Evolutionary conservation across 305 asterid species (phyloP).

Genomic region (Rubia tinctorum): DNA sequence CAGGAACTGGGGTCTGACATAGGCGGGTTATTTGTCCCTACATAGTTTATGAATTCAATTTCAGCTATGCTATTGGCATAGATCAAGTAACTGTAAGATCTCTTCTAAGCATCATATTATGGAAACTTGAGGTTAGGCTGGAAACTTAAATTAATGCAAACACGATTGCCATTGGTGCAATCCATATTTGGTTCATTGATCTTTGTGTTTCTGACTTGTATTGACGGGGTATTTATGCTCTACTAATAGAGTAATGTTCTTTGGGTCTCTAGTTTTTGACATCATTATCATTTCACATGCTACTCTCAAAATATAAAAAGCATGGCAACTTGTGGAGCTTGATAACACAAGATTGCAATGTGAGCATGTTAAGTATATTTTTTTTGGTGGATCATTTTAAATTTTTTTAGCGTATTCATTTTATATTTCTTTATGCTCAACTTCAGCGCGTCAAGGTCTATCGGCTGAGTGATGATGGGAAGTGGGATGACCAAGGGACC

Average conservation of each 20-base stretch:
- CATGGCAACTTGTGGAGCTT: background rate
- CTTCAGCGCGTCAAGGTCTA: conserved; percentile 96
- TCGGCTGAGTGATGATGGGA: conserved; percentile 88
- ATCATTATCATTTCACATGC: background rate
- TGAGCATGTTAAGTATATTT: background rate
- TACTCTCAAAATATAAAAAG: background rate
- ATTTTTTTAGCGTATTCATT: background rate
- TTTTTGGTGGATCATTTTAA: background rate
- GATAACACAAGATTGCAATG: background rate
- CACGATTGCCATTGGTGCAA: background rate
- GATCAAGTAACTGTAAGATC: background rate
- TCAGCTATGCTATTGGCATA: background rate
- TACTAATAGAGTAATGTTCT: background rate
- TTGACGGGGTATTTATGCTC: background rate
- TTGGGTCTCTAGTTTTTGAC: background rate
- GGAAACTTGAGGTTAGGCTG: background rate
- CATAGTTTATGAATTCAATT: background rate
- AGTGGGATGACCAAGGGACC: conserved; percentile 99
- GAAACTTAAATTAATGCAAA: background rate
- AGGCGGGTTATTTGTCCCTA: background rate
- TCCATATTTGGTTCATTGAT: background rate
- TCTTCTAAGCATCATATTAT: background rate
- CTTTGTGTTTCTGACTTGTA: background rate
- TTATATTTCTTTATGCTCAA: background rate
- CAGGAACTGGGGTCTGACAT: background rate